Conservation (phyloP, 2,329 filamentous ascomycete species). For the Pseudomassariella vexata region DNA sequence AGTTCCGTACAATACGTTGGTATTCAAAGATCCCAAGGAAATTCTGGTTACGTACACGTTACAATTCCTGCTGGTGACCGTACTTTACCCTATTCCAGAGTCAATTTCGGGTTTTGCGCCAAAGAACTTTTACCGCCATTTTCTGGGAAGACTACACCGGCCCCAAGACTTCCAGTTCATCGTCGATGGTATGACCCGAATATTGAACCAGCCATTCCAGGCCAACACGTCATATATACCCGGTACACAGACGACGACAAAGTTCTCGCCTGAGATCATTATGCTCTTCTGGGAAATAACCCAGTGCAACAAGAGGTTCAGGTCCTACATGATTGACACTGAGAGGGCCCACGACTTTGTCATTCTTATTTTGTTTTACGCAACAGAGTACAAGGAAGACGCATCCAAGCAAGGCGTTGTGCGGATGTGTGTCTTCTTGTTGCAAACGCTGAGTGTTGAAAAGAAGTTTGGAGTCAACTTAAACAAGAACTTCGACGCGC, state of each 20-base stretch:
- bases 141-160: conserved; percentile 81
- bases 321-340: conserved; percentile 94
- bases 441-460: conserved; percentile 93
- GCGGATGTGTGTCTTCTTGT: conserved; percentile 93
- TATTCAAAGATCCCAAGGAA: conserved; percentile 87
- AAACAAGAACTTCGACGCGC: conserved; percentile 82
- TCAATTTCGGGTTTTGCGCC: conserved; percentile 55
- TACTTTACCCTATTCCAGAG: conserved; percentile 86
- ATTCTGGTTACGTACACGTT: conserved; percentile 86
- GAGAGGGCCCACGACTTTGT: conserved; percentile 90
- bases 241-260: conserved; percentile 70
- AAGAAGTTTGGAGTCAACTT: conserved; percentile 83
- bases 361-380: conserved; percentile 85
- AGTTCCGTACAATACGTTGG: conserved; percentile 87
- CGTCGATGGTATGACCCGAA: conserved; percentile 86
- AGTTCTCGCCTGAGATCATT: conserved; percentile 91
- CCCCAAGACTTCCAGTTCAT: conserved; percentile 98
- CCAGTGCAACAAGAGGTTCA: conserved; percentile 96
- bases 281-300: conserved; percentile 97
- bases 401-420: conserved; percentile 85
- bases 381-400: conserved; percentile 82
- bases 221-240: conserved; percentile 84
- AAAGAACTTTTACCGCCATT: conserved; percentile 93
- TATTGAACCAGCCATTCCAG: conserved; percentile 88
- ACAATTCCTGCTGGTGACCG: conserved; percentile 78